phyloP scores from a whole-genome alignment of 2,329 filamentous ascomycete species.

The Endothia cerciana region DNA sequence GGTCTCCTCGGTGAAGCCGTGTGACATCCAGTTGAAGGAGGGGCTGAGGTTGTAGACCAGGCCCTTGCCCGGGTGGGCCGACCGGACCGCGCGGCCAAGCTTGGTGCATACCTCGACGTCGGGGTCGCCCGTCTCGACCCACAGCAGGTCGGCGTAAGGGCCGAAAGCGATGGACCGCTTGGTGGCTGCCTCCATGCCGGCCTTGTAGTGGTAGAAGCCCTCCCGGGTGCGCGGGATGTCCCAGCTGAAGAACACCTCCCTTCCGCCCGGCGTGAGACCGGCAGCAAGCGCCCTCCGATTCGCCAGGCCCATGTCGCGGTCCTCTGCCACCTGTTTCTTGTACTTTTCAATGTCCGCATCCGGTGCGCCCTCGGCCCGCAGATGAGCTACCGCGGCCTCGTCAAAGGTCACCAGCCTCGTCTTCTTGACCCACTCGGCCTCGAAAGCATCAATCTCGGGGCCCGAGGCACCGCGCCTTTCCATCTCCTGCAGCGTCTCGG shows the following conservation, averaged over 20 bases:
- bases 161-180: constrained; percentile 92
- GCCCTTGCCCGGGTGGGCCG: constrained; percentile 74
- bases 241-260: constrained; percentile 77
- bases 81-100: constrained; percentile 78
- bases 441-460: constrained; percentile 81
- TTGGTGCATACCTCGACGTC: constrained; percentile 74
- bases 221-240: constrained; percentile 92
- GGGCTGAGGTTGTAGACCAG: constrained; percentile 96
- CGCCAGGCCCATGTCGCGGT: constrained; percentile 77
- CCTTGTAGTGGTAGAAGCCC: constrained; percentile 89
- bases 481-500: constrained; percentile 89
- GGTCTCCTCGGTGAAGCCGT: constrained; percentile 83
- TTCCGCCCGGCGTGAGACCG: constrained; percentile 62
- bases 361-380: constrained; percentile 67
- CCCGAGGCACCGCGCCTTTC: constrained; percentile 78
- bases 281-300: constrained; percentile 75
- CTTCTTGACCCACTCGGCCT: constrained; percentile 84
- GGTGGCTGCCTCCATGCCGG: constrained; percentile 82
- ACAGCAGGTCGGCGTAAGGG: constrained; percentile 91
- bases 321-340: constrained; percentile 60
- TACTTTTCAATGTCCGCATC: constrained; percentile 71
- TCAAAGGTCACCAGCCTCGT: constrained; percentile 89
- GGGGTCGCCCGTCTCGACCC: constrained; percentile 95
- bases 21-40: constrained; percentile 98
- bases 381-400: constrained; percentile 80